These are phyloP conservation scores for Tillandsia fasciculata DNA, from an alignment of 176 grass and related monocot species.

Conservation along the genomic window DNA sequence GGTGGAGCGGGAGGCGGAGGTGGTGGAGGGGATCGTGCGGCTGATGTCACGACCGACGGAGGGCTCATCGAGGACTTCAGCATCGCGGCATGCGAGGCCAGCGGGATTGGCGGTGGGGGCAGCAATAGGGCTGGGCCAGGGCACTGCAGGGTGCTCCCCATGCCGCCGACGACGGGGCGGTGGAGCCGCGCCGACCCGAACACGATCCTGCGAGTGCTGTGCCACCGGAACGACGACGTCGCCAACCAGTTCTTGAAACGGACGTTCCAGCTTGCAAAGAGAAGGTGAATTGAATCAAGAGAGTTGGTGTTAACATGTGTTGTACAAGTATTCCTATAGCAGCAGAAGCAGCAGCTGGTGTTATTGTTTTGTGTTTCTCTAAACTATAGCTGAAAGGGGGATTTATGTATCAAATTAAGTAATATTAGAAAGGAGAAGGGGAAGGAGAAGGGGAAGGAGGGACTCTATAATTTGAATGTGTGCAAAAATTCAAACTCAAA, in stretches of 20 bases:
- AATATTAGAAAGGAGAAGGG: too few species aligned
- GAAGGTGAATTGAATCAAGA: constrained; percentile 27
- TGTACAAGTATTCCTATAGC: too few species aligned
- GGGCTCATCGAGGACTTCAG: constrained; percentile 50
- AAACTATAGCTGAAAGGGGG: too few species aligned
- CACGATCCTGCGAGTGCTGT: constrained; percentile 73
- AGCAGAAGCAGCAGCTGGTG: background rate
- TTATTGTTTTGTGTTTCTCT: too few species aligned
- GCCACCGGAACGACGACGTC: constrained; percentile 65
- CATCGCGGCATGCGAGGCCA: constrained; percentile 43
- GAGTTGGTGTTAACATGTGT: background rate
- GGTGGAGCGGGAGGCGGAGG: constrained; percentile 41
- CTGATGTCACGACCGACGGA: constrained; percentile 64
- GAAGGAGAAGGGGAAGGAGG: too few species aligned
- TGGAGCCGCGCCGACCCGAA: constrained; percentile 65
- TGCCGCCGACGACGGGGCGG: constrained; percentile 56
- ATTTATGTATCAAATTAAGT: too few species aligned
- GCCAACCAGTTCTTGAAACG: constrained; percentile 83
- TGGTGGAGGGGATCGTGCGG: constrained; percentile 39
- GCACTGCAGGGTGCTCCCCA: constrained; percentile 13
- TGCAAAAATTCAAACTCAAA: too few species aligned
- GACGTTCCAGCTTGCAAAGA: constrained; percentile 65
- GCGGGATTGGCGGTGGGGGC: constrained; percentile 16
- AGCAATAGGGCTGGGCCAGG: background rate
- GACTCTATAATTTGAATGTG: too few species aligned